Base-by-base conservation (phyloP, 164 flowering plant species). In the Platanus orientalis region DNA sequence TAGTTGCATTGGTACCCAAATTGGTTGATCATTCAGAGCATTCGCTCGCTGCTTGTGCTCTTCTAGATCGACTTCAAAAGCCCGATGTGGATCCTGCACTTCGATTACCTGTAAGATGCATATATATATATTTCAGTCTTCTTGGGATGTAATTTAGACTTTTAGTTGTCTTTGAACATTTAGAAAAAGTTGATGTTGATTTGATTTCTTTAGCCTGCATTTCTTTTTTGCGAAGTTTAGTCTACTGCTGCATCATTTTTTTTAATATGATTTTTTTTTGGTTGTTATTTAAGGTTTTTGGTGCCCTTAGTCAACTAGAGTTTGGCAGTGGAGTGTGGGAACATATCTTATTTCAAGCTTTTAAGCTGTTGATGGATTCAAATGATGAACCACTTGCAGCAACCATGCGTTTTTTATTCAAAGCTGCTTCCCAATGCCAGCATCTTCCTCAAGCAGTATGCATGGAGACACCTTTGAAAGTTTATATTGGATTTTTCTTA, bases 1-100 rank as follows among this genome's bases (percentile, higher is more conserved):
- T 95, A 42, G 92, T 95, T 61, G 81, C 96, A 49, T 69, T 95
- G 58, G 94, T 95, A 5, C 99, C 99, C 24, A 95, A 86, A 76
- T 76, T 95, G 75, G 99, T 95, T 42, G 99, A 92, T 67, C 94
- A 79, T 70, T 85, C 97, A n/a, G 99, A 95, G 83, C 99, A 95
- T 76, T 83, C 92, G 17, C 76, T 88, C 63, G 99, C 97, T 67
- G 99, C 99, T 62, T 76, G 75, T 83, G 83, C 92, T 30, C 97
- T 95, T 70, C 77, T 95, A 25, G 96, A 95, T 54, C 80, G 96
- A n/a, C 89, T 95, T 60, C 85, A 85, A 56, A 84, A 79, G 73
- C 82, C 89, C 9, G 93, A 85, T 74, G 96, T 89, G 4, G 99
- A 92, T 57, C 91, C 97, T 69, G 65, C 86, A 44, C 62, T 95